phyloP scores from a whole-genome alignment of 495 filamentous ascomycete genomes.

The Amphirosellinia nigrospora region DNA sequence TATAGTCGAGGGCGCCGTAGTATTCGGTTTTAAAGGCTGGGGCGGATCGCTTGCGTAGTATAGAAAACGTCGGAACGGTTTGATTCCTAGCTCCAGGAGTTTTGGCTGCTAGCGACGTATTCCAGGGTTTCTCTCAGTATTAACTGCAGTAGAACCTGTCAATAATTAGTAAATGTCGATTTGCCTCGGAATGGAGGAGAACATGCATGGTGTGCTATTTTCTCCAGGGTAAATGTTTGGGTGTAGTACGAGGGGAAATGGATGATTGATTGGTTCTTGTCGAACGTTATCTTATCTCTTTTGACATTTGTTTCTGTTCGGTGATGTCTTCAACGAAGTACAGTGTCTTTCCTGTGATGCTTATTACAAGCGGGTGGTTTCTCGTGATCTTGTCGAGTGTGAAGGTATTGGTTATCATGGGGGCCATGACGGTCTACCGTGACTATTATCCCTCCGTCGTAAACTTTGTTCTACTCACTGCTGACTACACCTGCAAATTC shows the following conservation, averaged over 20 bases:
- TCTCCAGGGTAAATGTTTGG: neutral
- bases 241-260: neutral
- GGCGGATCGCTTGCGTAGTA: too few relatives aligned
- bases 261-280: neutral
- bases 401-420: neutral
- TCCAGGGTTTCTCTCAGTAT: too few relatives aligned
- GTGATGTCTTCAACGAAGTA: neutral
- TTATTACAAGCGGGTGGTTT: neutral
- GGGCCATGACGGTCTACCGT: neutral
- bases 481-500: neutral
- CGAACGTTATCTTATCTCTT: neutral
- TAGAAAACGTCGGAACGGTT: too few relatives aligned
- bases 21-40: too few relatives aligned
- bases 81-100: too few relatives aligned
- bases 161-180: too few relatives aligned
- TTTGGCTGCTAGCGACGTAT: too few relatives aligned
- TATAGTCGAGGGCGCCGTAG: too few relatives aligned
- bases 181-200: neutral
- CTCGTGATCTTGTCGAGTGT: neutral
- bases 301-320: neutral
- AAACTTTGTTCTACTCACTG: slow-evolving; percentile 4
- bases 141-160: too few relatives aligned
- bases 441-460: neutral
- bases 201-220: neutral
- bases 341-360: neutral